Conservation (phyloP, 2,329 filamentous ascomycete genomes). For the Pseudofabraea citricarpa region DNA sequence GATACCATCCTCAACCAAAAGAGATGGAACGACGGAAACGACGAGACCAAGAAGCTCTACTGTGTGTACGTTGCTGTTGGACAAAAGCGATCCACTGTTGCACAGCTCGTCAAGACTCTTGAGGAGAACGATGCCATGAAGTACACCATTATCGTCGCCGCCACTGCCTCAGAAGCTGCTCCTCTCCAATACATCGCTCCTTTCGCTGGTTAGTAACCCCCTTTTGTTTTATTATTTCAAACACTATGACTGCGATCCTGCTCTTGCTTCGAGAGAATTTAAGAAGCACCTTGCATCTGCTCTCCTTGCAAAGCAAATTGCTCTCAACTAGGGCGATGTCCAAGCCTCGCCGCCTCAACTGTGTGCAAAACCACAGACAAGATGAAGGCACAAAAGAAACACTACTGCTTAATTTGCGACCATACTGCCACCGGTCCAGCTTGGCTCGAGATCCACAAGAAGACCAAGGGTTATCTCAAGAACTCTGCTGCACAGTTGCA, state of each 20-base stretch:
- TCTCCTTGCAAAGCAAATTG: no score
- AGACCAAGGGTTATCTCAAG: no score
- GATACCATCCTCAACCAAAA: conserved; percentile 99
- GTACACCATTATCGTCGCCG: conserved; percentile 90
- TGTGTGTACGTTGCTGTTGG: conserved; percentile 98
- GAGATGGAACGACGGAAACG: conserved; percentile 83
- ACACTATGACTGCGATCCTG: no score
- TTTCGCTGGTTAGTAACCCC: conserved; percentile 90
- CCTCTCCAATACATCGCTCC: conserved; percentile 92
- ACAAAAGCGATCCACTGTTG: conserved; percentile 99
- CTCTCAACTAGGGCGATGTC: no score
- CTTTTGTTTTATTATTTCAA: no score
- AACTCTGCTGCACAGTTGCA: no score
- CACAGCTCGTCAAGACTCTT: conserved; percentile 98
- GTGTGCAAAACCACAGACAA: conserved; percentile 3
- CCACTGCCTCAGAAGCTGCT: conserved; percentile 94
- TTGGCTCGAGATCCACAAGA: no score
- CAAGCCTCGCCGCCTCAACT: no score
- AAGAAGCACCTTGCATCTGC: no score
- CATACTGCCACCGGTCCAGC: no score
- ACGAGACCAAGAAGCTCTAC: conserved; percentile 99
- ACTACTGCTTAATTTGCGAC: no score
- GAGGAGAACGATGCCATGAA: conserved; percentile 99
- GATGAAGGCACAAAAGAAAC: conserved; percentile 2
- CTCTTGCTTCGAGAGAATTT: no score